Evolutionary conservation across 2,329 filamentous ascomycete species (phyloP).

Genomic region (Fusarium ramigenum): DNA sequence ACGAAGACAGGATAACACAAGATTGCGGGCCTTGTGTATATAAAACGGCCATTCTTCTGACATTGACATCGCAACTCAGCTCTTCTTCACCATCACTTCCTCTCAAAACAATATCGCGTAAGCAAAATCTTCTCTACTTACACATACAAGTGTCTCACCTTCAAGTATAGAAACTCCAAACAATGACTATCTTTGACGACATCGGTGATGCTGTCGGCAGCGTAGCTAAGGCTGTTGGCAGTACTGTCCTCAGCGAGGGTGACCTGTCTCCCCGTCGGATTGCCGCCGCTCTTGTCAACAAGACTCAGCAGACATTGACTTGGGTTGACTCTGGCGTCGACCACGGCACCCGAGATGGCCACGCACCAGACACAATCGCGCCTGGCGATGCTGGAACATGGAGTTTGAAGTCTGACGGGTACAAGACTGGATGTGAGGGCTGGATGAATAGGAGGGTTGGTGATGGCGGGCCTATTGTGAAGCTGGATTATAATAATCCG

Average conservation of each 20-base stretch:
- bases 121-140: neutral
- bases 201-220: neutral
- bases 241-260: no score
- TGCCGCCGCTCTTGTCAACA: neutral
- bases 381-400: neutral
- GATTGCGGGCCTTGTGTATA: neutral
- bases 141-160: neutral
- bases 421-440: neutral
- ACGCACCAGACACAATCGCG: neutral
- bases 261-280: neutral
- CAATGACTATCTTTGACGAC: neutral
- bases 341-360: neutral
- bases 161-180: neutral
- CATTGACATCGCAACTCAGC: neutral
- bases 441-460: neutral
- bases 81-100: neutral
- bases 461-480: neutral
- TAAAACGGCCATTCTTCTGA: neutral
- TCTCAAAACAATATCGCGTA: neutral
- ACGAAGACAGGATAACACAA: neutral
- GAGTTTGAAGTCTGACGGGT: neutral
- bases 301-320: neutral
- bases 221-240: no score
- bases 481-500: neutral
- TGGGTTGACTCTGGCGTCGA: neutral